Evolutionary conservation across 306 rosid genomes (phyloP), one percentile per base, ranked within the genome.

Genomic region (Gleditsia sinensis): DNA sequence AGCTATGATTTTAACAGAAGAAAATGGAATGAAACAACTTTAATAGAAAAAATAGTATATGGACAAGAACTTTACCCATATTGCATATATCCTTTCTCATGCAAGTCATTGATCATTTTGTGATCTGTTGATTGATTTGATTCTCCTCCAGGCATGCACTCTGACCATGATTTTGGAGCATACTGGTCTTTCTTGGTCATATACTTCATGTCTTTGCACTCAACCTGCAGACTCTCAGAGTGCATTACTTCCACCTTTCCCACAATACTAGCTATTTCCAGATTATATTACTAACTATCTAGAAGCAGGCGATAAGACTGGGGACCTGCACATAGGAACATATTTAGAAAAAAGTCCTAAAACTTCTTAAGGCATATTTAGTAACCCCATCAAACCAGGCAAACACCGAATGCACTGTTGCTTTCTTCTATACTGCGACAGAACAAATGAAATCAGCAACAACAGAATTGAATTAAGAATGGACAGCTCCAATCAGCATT

Each of bases 361-460:
- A 74, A 63, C 72, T 64, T 78, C 77, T 72, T 54, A 87, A 83
- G 90, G 85, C 90, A 89, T 83, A 72, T 50, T 53, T 69, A 85
- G 86, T 78, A 83, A 76, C 86, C 97, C 89, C 84, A 80, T 84
- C 91, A 89, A 81, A 81, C 87, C 90, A 86, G 82, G 84, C 62
- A 82, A 87, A 87, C 87, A 90, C 84, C 72, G 55, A 88, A 78
- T 83, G 83, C 51, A 89, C 80, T 60, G 81, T 81, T 67, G 97
- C 82, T 85, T 85, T 86, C 97, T 85, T 89, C 92, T 78, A 88
- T 10, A 87, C 88, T 77, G 90, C 89, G 28, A 92, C 78, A 85
- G 90, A 81, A 64, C 86, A 82, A 81, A 62, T 78, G 96, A 78
- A 87, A 92, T 84, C 94, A 88, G 92, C 94, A 79, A 84, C 84